Base-by-base conservation (phyloP, 768 basidiomycete genomes). In the Hygrophorus pudorinus region DNA sequence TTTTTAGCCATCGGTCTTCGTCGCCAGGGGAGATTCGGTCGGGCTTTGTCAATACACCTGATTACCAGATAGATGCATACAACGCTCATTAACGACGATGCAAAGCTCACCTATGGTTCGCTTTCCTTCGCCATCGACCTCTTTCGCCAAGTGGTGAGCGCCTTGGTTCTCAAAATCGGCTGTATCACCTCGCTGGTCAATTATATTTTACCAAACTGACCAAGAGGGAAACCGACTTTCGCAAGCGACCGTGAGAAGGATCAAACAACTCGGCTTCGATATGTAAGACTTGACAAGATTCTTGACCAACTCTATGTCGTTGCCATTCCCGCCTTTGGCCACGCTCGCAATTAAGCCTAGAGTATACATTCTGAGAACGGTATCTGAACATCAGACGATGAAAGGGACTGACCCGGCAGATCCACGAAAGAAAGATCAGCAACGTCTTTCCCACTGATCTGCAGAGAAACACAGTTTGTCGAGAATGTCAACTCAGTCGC, bases 161-260 rank as follows among this genome's bases (percentile, higher is more conserved):
- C 79, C 80, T 56, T 88, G 85, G 34, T 85, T 89, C 51, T 87
- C 81, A 14, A 83, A 84, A 49, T 89, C 84, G 41, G 83, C 86
- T 88, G 13, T 43, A 8, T 37, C 34, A 11, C 20, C 17, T 38
- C 16, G 42, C 11, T 12, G 27, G 2, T 42, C n/a, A 31, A 10
- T 27, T 27, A 13, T 11, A 36, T 33, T 27, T 14, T 14, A 27
- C 9, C 30, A 20, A 41, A 11, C 1, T 28, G 38, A 33, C 10
- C 21, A 35, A 21, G 5, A n/a, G 18, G 32, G 28, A 9, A 13
- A 50, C 73, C 47, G 44, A 81, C 81, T 80, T 58, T 82, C 79
- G 51, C 79, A 81, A 0, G 83, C 72, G 0, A 78, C 70, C 0
- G 72, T 73, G 20, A 84, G 47, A 0, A 87, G 58, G 13, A 79